Evolutionary conservation across 2,329 filamentous ascomycete genomes (phyloP).

Genomic region (Amesomyces nigricolor): DNA sequence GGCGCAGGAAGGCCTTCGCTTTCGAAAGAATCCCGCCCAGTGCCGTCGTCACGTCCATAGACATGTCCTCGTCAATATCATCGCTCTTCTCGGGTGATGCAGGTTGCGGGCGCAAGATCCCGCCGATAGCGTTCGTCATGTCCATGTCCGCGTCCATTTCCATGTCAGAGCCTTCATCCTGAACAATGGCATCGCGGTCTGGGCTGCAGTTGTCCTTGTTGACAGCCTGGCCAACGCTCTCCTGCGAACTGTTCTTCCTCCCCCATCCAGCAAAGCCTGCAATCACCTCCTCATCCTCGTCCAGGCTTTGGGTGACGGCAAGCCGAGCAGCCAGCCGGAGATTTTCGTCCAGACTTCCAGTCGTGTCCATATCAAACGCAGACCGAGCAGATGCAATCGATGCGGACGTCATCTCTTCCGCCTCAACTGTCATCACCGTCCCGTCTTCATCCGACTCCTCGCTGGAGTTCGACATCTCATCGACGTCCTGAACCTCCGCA

Average conservation of each 20-base stretch:
- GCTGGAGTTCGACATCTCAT: conserved; percentile 40
- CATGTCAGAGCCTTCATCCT: conserved; percentile 39
- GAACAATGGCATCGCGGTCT: conserved; percentile 31
- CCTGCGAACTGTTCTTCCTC: conserved; percentile 43
- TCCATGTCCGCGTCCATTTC: conserved; percentile 59
- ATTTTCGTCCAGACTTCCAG: conserved; percentile 68
- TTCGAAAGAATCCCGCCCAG: conserved; percentile 70
- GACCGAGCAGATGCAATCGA: conserved; percentile 59
- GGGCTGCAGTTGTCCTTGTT: background rate
- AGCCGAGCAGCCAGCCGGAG: conserved; percentile 67
- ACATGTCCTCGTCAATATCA: conserved; percentile 59
- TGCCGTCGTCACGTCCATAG: conserved; percentile 87
- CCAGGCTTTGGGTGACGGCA: conserved; percentile 67
- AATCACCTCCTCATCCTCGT: conserved; percentile 65
- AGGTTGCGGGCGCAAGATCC: conserved; percentile 32
- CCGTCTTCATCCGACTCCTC: conserved; percentile 60
- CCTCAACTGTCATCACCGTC: conserved; percentile 76
- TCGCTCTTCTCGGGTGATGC: conserved; percentile 30
- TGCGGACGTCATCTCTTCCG: conserved; percentile 68
- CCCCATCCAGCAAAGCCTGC: conserved; percentile 70
- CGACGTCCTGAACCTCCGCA: conserved; percentile 50
- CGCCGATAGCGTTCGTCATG: conserved; percentile 45
- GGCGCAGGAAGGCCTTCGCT: conserved; percentile 25
- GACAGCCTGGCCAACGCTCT: background rate
- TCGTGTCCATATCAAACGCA: conserved; percentile 56